Base-by-base conservation (phyloP, 129 eudicot genomes). In the Calendula officinalis region DNA sequence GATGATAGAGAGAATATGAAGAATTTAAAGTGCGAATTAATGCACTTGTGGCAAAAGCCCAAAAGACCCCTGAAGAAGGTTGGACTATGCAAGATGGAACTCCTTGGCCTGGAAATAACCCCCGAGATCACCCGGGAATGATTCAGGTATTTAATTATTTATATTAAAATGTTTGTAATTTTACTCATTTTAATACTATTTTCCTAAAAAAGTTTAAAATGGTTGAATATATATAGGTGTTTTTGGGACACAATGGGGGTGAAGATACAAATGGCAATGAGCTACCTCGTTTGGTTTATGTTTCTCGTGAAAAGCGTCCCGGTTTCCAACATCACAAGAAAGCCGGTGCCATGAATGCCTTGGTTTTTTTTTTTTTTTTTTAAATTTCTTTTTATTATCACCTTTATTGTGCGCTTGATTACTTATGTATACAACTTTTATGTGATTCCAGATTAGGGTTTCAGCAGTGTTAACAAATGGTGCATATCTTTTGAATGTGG, bases 11-110 rank as follows among this genome's bases (percentile, higher is more conserved):
- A 73, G 94, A 86, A 74, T 86, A 86, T 47, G 94, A 86, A 70
- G 94, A 86, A 56, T 86, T 86, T 58, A 86, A 86, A 75, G 84
- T 86, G 41, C 77, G 89, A 45, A 80, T 86, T n/a, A 86, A 86
- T 75, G 94, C 89, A 5, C 83, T 82, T 43, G 94, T 86, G 50
- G 94, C 94, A 11, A 86, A 86, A 66, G 94, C 69, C 8, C 94
- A 89, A 59, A 84, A 85, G 79, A 82, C 78, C 76, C 96, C 96
- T 4, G 96, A 89, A 76, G 96, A 89, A 80, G 96, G 96, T 33
- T 89, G 96, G 96, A 82, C 96, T 54, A 89, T 89, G 96, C 89
- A 80, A 77, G 96, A 89, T 71, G 96, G 94, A 67, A 89, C 89
- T 33, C 69, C 94, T 5, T 89, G 96, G 96, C 96, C 96, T 15